These are phyloP conservation scores for Phytophthora niederhauseri DNA, from an alignment of 352 stramenopile species.

Conservation along the genomic window DNA sequence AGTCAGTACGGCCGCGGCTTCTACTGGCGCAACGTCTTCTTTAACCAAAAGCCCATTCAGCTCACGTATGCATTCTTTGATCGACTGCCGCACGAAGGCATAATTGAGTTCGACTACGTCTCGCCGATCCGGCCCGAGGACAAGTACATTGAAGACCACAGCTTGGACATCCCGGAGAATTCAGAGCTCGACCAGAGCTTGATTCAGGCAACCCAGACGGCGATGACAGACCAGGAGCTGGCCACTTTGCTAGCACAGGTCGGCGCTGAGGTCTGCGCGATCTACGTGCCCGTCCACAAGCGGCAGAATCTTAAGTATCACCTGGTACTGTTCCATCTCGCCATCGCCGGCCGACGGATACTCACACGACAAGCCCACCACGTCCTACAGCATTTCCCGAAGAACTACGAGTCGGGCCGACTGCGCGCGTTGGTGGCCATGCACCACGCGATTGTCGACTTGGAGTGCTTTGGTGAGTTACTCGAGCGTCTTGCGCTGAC, in stretches of 20 bases:
- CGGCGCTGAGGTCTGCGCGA: constrained; percentile 67
- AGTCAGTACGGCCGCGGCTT: constrained; percentile 62
- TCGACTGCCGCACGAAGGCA: constrained; percentile 45
- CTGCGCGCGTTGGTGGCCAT: constrained; percentile 58
- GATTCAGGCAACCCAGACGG: constrained; percentile 8
- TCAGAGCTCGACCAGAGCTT: constrained; percentile 15
- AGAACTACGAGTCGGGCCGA: constrained; percentile 65
- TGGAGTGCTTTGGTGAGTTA: constrained; percentile 68
- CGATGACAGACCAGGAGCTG: constrained; percentile 50
- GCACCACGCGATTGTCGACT: constrained; percentile 66
- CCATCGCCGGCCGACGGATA: constrained; percentile 54
- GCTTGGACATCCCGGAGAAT: constrained; percentile 16
- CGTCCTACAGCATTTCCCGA: constrained; percentile 75
- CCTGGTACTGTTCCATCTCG: constrained; percentile 66
- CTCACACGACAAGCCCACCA: constrained; percentile 54
- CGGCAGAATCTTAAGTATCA: constrained; percentile 79
- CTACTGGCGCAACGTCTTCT: constrained; percentile 70
- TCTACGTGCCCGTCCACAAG: constrained; percentile 78
- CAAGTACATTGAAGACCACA: constrained; percentile 27
- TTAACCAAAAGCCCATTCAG: constrained; percentile 60
- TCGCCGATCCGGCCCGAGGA: constrained; percentile 65
- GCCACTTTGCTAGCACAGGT: constrained; percentile 47
- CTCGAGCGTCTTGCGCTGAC: constrained; percentile 50
- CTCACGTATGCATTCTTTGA: constrained; percentile 70
- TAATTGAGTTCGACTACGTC: constrained; percentile 80